Evolutionary conservation across 108 stramenopile species (phyloP), one percentile per base, ranked within the genome.

Genomic region (Fragilariopsis cylindrus): DNA sequence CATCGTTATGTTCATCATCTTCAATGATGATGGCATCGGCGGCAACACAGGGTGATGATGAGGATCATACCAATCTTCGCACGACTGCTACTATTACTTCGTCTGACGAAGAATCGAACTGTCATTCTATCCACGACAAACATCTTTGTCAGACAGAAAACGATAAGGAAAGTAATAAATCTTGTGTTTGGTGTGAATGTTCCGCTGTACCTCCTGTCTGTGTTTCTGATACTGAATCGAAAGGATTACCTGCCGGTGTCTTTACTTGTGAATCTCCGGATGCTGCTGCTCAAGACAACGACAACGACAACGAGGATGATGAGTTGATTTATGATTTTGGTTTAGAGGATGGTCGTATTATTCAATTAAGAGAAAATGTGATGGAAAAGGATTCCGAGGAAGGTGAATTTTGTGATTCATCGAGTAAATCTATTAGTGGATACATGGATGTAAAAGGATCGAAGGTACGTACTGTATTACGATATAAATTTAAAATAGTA

Each of bases 151-250:
- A 53, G 5, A 30, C 9, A 13, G 13, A 60, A 44, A 78, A 48
- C 13, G 82, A 78, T 56, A 71, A 65, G 4, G 75, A 45, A 0
- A 58, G 60, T 15, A 67, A 65, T 57, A 49, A 68, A 8, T 39
- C 80, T 5, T 88, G 87, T 65, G 82, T 76, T 0, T 88, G 87
- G 87, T 88, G 87, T 65, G 65, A 70, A 45, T 82, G 84, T 55
- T 70, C 75, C 18, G 87, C 87, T 9, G 76, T 88, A 46, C 84
- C 87, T 30, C 73, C 78, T 0, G 80, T 81, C 13, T 88, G 87
- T 53, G 70, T 85, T 45, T 72, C 67, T 43, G 19, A 16, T 9
- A 79, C 82, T 7, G 81, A 88, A 66, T 71, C 84, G 3, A 41
- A 79, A 30, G 18, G 63, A 11, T 58, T 88, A 4, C 87, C 84